Percentiles rank a stretch among this genome's conserved stretches.
Evolutionary conservation across 2,329 filamentous ascomycete genomes (phyloP).

Genomic region (Hypoxylon sp.): DNA sequence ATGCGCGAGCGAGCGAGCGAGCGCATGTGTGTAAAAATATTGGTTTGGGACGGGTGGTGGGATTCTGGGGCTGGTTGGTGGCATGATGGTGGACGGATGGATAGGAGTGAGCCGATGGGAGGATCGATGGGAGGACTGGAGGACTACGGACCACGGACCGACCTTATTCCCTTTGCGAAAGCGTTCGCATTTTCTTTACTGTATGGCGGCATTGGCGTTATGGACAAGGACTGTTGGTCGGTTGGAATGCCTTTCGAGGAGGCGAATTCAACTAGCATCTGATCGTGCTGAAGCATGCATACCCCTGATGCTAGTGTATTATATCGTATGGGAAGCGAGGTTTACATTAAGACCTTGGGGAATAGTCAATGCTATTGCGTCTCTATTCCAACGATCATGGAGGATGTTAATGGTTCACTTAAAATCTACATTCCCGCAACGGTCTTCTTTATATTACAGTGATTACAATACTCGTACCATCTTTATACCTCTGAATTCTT

Average conservation of each 20-base stretch:
- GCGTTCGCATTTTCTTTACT: conserved; percentile 21
- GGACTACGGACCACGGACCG: conserved; percentile 6
- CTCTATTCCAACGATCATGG: conserved; percentile 4
- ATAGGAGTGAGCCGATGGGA: too few relatives aligned
- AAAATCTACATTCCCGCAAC: conserved; percentile 19
- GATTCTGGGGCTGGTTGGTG: conserved; percentile 3
- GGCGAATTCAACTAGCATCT: conserved; percentile 1
- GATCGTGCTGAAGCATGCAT: background rate
- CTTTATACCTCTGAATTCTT: too few relatives aligned
- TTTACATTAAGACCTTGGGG: conserved; percentile 1
- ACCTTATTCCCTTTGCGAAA: conserved; percentile 18
- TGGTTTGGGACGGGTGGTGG: conserved; percentile 1
- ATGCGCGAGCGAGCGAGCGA: too few relatives aligned
- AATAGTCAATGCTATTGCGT: too few relatives aligned
- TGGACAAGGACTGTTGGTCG: conserved; percentile 15
- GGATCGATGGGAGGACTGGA: conserved; percentile 4
- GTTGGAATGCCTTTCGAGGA: background rate
- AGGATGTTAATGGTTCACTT: conserved; percentile 19
- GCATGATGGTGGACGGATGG: background rate
- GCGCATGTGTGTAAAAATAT: conserved; percentile 16
- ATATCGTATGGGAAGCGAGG: background rate
- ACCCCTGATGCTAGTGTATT: conserved; percentile 2
- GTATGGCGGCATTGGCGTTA: conserved; percentile 23
- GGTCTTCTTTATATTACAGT: too few relatives aligned
- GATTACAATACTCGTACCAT: too few relatives aligned